Base-by-base conservation (phyloP, 2,329 filamentous ascomycete genomes). In the Neofusicoccum parvum region DNA sequence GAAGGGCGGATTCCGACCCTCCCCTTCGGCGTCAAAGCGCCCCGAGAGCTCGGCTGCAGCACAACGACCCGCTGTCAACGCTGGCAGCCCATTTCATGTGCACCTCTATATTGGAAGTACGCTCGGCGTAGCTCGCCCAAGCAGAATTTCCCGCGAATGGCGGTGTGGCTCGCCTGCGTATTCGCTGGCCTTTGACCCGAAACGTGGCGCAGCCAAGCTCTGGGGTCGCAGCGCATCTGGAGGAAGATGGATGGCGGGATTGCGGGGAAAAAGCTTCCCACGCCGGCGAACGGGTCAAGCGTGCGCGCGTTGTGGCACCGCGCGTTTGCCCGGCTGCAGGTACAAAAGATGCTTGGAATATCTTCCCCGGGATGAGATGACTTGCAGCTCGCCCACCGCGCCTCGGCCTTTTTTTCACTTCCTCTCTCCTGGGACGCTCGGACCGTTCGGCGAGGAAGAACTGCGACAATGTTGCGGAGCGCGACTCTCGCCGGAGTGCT, bases 131-230 rank as follows among this genome's bases (percentile, higher is more conserved):
- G 27, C 6, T 32, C 6, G 3, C 32, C 3, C 14, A 60, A 9
- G n/a, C 3, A 36, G 23, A 17, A 60, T 48, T 60, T 48, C 37
- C 56, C 56, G 43, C 56, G 43, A 60, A 60, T 60, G 32, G 56
- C 56, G 56, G 43, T 34, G 17, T 12, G 27, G 27, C 17, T 46
- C 41, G 56, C 32, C n/a, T 20, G 41, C 56, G 43, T 60, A 60
- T 60, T 60, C 56, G 56, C 41, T 60, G 32, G 15, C 12, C 32
- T 15, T 60, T 60, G 32, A 48, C 56, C 56, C 56, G 56, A 60
- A 48, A 20, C 34, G 43, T 48, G 56, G 56, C 56, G 56, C 43
- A 36, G 56, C 56, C 56, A 60, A 60, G 56, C 15, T 45, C 56
- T 46, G 56, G 56, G 56, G 56, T 15, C 17, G 27, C 56, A 37